Base-by-base conservation (phyloP, 352 stramenopile genomes). In the Ophiocytium majus region DNA sequence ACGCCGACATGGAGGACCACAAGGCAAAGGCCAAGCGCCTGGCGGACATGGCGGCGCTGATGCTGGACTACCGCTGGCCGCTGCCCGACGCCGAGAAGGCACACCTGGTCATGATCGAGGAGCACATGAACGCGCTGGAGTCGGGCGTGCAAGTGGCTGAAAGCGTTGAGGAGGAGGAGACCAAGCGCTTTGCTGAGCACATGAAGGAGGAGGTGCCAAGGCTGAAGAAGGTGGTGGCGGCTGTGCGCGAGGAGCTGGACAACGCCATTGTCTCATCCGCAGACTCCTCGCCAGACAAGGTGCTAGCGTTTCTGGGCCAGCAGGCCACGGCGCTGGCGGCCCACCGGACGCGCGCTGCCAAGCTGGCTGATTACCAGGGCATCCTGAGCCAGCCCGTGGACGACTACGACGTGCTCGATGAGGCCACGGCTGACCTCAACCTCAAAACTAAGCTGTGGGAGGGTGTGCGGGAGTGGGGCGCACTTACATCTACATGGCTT, bases 31-130 rank as follows among this genome's bases (percentile, higher is more conserved):
- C 76, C 0, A 97, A 97, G 86, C 80, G 81, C 0, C 92, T 96
- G 1, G 90, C 95, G 49, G 93, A 96, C 82, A 96, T 97, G 93
- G 87, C 88, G 0, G 91, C 93, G 10, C 90, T 98, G 63, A 97
- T 98, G 94, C 93, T 96, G 57, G 94, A 94, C 49, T 95, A 97
- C 85, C 90, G 93, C 9, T 98, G 95, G 95, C 90, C 92, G 19
- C 91, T 98, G 0, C 93, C 94, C 0, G 95, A 98, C 43, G 91
- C 97, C 33, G 92, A 97, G 83, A 96, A 96, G 79, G 94, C 96
- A 79, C 91, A 96, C 81, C 95, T 98, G 76, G 93, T 97, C 76
- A 92, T 98, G 63, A 94, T 98, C 92, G 96, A 97, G 49, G 93
- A 98, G 86, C 93, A 94, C 5, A 94, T 98, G 0, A 85, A 94